Base-by-base conservation (phyloP, 164 flowering plant genomes). In the Magnolia officinalis region DNA sequence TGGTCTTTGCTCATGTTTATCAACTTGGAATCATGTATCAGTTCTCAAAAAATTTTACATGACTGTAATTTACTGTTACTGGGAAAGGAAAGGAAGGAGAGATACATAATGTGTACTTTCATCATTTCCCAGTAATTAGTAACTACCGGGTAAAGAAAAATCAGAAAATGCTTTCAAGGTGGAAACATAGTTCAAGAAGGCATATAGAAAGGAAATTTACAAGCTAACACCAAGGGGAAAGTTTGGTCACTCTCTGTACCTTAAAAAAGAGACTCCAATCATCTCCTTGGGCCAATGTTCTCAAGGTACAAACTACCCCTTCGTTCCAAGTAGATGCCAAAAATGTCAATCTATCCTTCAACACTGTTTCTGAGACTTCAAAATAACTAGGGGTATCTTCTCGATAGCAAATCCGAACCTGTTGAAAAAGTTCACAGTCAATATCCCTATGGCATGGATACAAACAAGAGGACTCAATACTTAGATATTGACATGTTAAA, bases 211-310 rank as follows among this genome's bases (percentile, higher is more conserved):
- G 63, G 16, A 37, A 37, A 59, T 19, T 59, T 59, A 19, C 63
- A 59, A 59, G 63, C 72, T 50, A 19, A 19, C 19, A 61, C 67
- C 23, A 20, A 23, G 24, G 50, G 45, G 71, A 19, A 70, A 26
- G 2, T 29, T 16, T 16, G 4, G 11, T 8, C 23, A 70, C 49
- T 50, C 31, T 21, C 66, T 50, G 72, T 71, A 96, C 99, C 98
- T 92, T 89, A 11, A 94, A 76, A 82, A 94, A 90, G 24, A 73
- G 74, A 72, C 71, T 80, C 91, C 93, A 91, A 74, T 94, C 93
- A 55, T 86, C 86, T 80, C 92, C 96, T 78, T 83, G 83, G 50
- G 88, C 90, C 85, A 94, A 59, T 65, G 69, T 71, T 75, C 74
- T 86, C 67, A 84, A 58, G 16, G 80, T 23, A 23, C 23, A 45